Percentiles rank a stretch among this genome's conserved stretches.
Conservation (phyloP, 345 rosid genomes). For the Corymbia maculata region DNA sequence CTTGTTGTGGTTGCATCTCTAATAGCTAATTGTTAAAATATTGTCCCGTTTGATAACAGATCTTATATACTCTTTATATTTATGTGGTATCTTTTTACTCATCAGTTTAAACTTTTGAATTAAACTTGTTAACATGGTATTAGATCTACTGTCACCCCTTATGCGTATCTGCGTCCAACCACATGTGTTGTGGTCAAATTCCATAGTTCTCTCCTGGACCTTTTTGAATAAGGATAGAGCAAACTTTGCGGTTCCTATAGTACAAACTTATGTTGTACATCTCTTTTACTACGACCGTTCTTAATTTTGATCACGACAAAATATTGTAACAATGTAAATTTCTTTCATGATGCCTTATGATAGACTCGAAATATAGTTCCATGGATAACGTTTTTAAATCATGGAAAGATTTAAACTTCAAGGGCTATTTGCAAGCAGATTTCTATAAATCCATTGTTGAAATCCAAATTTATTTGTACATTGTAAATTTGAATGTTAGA, state of each 20-base stretch:
- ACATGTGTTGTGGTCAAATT: not conserved
- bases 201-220: not conserved
- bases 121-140: not conserved
- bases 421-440: not conserved
- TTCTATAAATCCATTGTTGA: not conserved
- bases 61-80: not conserved
- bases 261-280: not conserved
- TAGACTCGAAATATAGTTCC: not conserved
- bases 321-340: not conserved
- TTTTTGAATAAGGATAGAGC: no score
- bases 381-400: not conserved
- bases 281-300: not conserved
- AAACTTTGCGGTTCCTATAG: not conserved
- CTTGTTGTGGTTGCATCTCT: not conserved
- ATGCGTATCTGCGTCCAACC: not conserved
- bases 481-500: not conserved
- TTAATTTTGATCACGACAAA: not conserved
- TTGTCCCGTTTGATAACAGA: not conserved
- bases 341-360: not conserved
- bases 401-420: not conserved
- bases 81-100: not conserved
- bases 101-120: not conserved
- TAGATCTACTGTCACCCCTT: not conserved
- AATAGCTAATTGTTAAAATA: not conserved
- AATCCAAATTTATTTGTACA: not conserved